Percentiles rank a stretch among this genome's conserved stretches.
phyloP scores from a whole-genome alignment of 2,329 filamentous ascomycete genomes.

The Tolypocladium capitatum region DNA sequence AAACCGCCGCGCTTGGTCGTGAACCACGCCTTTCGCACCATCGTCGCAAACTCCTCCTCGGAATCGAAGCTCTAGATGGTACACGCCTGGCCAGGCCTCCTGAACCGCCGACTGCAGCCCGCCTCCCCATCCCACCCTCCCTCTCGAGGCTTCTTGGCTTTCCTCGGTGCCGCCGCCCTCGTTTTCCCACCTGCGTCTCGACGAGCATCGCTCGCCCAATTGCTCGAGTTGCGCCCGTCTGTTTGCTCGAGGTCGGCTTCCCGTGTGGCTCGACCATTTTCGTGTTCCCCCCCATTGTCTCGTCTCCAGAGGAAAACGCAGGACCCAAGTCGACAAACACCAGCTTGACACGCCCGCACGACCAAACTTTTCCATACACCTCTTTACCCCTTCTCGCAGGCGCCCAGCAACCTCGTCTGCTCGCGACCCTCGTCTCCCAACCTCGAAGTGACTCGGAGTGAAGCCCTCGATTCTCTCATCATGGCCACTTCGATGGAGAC shows the following conservation, averaged over 20 bases:
- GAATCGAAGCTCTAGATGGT: not conserved
- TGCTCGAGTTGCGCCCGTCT: not conserved
- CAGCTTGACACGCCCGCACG: not conserved
- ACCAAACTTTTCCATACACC: not conserved
- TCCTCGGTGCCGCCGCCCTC: not conserved
- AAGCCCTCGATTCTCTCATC: not conserved
- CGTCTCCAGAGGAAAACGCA: not conserved
- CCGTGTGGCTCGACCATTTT: not conserved
- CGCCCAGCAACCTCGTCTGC: not conserved
- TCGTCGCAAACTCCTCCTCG: not conserved
- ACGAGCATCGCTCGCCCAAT: conserved; percentile 1
- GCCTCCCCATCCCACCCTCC: not conserved
- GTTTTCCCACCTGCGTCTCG: not conserved
- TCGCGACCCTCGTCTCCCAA: not conserved
- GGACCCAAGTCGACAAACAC: not conserved
- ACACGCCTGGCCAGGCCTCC: not conserved
- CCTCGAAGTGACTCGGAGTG: not conserved
- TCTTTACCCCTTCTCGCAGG: not conserved
- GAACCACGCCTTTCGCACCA: not conserved
- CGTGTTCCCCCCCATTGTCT: not conserved
- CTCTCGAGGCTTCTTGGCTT: not conserved
- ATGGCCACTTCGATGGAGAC: conserved; percentile 8
- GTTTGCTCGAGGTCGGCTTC: conserved; percentile 1
- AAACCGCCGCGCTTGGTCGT: not conserved
- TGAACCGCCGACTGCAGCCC: not conserved